A percentile compares a stretch with the other conserved stretches of the same genome.
These are phyloP conservation scores for Podospora tetraspora DNA, from an alignment of 495 filamentous ascomycete species.

Conservation along the genomic window DNA sequence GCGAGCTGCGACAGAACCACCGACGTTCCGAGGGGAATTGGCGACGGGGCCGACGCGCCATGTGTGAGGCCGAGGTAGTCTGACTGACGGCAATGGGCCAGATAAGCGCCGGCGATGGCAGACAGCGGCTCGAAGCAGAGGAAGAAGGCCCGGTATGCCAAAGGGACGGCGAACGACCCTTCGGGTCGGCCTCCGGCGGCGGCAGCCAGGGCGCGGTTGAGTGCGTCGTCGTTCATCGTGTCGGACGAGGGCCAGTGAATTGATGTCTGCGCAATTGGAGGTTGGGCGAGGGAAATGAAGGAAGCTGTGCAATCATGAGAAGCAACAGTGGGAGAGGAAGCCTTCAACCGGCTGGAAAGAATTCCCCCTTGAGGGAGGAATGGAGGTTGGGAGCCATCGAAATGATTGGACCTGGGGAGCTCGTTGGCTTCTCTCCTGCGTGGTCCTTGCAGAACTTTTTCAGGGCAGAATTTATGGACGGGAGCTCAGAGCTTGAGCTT, in stretches of 20 bases:
- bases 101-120: slow-evolving; percentile 61
- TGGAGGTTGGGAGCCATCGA: not conserved
- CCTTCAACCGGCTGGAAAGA: not conserved
- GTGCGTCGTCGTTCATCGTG: slow-evolving; percentile 11
- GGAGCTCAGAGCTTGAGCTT: not conserved
- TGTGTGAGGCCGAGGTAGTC: slow-evolving; percentile 57
- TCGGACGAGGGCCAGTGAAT: not conserved
- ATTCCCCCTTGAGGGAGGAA: not conserved
- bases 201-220: not conserved
- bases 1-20: slow-evolving; percentile 58
- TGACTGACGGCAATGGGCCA: slow-evolving; percentile 51
- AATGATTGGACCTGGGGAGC: not conserved
- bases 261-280: not conserved
- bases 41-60: slow-evolving; percentile 38
- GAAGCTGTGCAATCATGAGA: not conserved
- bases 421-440: not conserved
- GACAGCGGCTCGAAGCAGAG: slow-evolving; percentile 61
- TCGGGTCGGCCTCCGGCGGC: not conserved
- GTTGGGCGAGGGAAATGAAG: not conserved
- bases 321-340: not conserved
- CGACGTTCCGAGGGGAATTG: slow-evolving; percentile 40
- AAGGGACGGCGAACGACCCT: slow-evolving; percentile 34
- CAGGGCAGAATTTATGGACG: not conserved
- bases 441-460: slow-evolving; percentile 4
- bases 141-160: slow-evolving; percentile 57